phyloP scores from a whole-genome alignment of 2,329 filamentous ascomycete genomes.

The Monosporascus sp. region DNA sequence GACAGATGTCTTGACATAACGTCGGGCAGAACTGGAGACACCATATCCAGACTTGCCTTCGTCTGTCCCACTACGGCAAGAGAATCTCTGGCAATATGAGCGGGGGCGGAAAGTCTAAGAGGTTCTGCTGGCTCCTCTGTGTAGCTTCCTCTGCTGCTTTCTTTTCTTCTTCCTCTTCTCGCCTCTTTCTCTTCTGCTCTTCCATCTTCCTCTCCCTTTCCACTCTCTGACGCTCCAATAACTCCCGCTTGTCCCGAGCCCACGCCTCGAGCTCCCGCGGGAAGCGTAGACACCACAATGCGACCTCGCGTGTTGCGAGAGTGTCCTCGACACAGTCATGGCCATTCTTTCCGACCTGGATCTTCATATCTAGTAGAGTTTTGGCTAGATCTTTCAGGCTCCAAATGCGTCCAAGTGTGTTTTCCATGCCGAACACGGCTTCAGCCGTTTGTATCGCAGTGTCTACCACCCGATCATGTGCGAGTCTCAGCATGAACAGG shows the following conservation, averaged over 20 bases:
- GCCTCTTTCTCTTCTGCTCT: slow-evolving; percentile 1
- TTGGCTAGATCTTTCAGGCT: slow-evolving; percentile 30
- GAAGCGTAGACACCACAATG: slow-evolving; percentile 40
- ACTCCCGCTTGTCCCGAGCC: slow-evolving; percentile 17
- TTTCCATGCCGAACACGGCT: slow-evolving; percentile 21
- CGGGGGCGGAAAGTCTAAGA: too few species aligned
- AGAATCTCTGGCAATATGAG: too few species aligned
- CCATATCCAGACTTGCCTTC: too few species aligned
- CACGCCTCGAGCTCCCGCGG: slow-evolving; percentile 28
- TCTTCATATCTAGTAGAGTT: slow-evolving; percentile 29
- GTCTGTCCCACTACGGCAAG: too few species aligned
- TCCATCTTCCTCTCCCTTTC: slow-evolving; percentile 1
- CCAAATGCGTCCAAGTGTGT: slow-evolving; percentile 20
- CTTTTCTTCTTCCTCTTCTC: neutral
- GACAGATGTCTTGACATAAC: too few species aligned
- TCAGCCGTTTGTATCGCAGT: slow-evolving; percentile 35
- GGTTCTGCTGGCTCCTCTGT: neutral
- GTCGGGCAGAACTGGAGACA: too few species aligned
- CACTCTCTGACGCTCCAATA: neutral
- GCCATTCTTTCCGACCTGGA: slow-evolving; percentile 31
- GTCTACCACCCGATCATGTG: slow-evolving; percentile 39
- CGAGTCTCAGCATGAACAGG: slow-evolving; percentile 36
- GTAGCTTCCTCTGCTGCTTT: neutral
- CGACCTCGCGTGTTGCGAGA: slow-evolving; percentile 42
- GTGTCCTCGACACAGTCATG: slow-evolving; percentile 47